Conservation (phyloP, 1,284 basidiomycete species). For the Rhodotorula sp. region DNA sequence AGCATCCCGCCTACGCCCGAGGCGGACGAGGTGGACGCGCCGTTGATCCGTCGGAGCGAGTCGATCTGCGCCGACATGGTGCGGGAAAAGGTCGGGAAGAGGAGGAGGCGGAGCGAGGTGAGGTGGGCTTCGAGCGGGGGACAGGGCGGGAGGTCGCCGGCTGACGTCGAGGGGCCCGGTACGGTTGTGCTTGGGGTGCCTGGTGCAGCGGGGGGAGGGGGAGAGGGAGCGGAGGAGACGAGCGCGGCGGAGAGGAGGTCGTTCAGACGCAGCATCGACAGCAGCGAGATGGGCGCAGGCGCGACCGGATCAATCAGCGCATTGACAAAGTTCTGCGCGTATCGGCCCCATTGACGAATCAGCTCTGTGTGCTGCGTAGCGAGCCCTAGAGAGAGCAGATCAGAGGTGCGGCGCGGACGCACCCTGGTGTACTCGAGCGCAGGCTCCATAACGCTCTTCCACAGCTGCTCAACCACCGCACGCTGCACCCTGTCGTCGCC, state of each 20-base stretch:
- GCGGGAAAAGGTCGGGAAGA: conserved; percentile 91
- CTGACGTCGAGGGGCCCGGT: background rate
- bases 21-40: conserved; percentile 51
- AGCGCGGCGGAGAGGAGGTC: conserved; percentile 64
- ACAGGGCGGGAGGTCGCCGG: conserved; percentile 59
- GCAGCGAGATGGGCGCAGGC: conserved; percentile 70
- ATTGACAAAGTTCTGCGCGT: conserved; percentile 64
- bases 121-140: conserved; percentile 75
- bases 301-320: conserved; percentile 61
- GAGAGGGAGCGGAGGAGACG: conserved; percentile 62
- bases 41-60: conserved; percentile 71
- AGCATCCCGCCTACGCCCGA: conserved; percentile 52
- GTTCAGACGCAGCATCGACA: conserved; percentile 84
- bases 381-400: background rate
- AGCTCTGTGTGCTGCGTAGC: background rate
- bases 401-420: too few relatives aligned
- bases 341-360: background rate
- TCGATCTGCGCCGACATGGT: conserved; percentile 80
- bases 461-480: conserved; percentile 57
- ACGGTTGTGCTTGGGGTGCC: background rate
- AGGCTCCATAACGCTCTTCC: conserved; percentile 89
- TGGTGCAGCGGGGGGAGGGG: conserved; percentile 64
- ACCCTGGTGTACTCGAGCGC: conserved; percentile 79
- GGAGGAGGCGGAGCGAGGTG: conserved; percentile 71
- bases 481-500: conserved; percentile 55